Base-by-base conservation (phyloP, 192 early-diverging fungal genomes). In the Rhizophagus clarus region DNA sequence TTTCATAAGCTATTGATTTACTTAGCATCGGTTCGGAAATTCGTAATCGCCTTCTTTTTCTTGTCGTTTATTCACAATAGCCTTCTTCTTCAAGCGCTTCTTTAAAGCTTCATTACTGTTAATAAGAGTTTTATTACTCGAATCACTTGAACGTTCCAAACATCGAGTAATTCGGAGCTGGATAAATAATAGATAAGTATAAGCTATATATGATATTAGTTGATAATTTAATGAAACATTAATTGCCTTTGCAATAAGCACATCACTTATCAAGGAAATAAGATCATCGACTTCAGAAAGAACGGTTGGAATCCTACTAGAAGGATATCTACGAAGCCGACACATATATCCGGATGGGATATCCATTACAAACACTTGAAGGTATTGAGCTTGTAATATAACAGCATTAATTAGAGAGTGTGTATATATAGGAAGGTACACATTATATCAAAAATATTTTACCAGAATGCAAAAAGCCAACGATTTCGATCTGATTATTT, bases 401-500 rank as follows among this genome's bases (percentile, higher is more conserved):
- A 73, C 42, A 42, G 42, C 10, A 42, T 42, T 42, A 42, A 3
- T 42, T 3, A 42, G 42, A 3, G 42, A 37, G 34, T 3, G 34
- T 37, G 34, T 37, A 37, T 37, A 37, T 37, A 72, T 11, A 28
- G 11, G 12, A 69, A 28, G 74, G 42, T 5, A 40, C 66, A 79
- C 12, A 72, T 42, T 70, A 47, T 42, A 56, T 26, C 7, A 28
- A 79, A 69, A 56, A 47, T 22, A 69, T 47, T 56, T 64, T 79
- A 68, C 77, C 77, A 29, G 67, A 74, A 68, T 79, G 77, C 22
- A 73, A 22, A 71, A 79, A 79, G 15, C 77, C 67, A 24, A 79
- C 68, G 0, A 79, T 79, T 61, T 79, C 77, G 2, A 79, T 56
- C 12, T 79, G 64, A 22, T 60, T n/a, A 4, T 0, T 31, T 60